phyloP scores from a whole-genome alignment of 371 early-diverging fungal genomes.

The Circinella minor region DNA sequence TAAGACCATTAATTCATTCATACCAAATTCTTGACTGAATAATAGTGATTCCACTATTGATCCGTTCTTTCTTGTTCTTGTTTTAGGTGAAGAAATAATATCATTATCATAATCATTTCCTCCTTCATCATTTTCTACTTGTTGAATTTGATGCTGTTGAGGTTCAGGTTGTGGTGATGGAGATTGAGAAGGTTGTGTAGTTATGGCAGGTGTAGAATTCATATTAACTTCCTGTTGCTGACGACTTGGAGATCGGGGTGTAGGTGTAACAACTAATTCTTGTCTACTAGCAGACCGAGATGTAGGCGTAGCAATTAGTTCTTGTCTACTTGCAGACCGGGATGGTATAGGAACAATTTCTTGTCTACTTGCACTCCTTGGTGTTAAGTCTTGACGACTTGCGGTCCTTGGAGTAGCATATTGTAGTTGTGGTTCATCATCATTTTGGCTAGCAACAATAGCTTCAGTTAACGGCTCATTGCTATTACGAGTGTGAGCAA shows the following conservation, averaged over 20 bases:
- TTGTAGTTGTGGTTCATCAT: background rate
- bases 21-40: conserved; percentile 55
- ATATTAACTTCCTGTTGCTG: too few relatives aligned
- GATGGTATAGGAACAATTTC: too few relatives aligned
- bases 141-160: background rate
- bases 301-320: too few relatives aligned
- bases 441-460: conserved; percentile 17
- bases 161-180: background rate
- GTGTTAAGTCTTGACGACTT: background rate
- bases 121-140: background rate
- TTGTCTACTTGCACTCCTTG: background rate
- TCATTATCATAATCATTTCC: background rate
- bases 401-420: background rate
- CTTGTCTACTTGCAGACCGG: too few relatives aligned
- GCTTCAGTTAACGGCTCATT: conserved; percentile 33
- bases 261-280: background rate
- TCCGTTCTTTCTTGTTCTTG: background rate
- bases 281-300: background rate
- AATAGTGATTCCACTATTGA: conserved; percentile 38
- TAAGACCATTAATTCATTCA: conserved; percentile 55
- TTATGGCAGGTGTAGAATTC: too few relatives aligned
- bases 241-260: too few relatives aligned
- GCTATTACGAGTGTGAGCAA: conserved; percentile 29
- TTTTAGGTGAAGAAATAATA: background rate
- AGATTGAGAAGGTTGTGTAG: too few relatives aligned